These are phyloP conservation scores for Fragaria iinumae DNA, from an alignment of 306 rosid genomes.

Conservation along the genomic window DNA sequence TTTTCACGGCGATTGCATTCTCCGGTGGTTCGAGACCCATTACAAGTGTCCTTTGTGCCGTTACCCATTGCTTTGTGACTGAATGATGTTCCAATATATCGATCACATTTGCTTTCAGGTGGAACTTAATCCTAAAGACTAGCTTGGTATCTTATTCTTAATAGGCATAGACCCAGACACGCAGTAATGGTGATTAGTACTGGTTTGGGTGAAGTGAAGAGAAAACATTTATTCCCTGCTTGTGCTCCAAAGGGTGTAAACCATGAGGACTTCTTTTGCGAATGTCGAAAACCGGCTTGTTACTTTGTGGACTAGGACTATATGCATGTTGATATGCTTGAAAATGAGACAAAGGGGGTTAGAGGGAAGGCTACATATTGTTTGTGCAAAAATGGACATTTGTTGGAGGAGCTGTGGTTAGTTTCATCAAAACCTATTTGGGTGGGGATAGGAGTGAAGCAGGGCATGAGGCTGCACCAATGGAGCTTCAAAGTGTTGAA, in stretches of 20 bases:
- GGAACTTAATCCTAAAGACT: too few species aligned
- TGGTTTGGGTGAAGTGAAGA: conserved; percentile 57
- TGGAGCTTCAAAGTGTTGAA: conserved; percentile 44
- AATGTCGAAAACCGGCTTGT: conserved; percentile 59
- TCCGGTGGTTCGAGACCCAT: too few species aligned
- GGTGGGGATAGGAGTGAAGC: conserved; percentile 39
- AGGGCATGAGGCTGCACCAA: conserved; percentile 35
- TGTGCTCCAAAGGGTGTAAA: conserved; percentile 82
- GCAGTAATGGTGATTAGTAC: conserved; percentile 61
- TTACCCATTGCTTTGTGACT: too few species aligned
- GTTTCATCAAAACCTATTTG: conserved; percentile 66
- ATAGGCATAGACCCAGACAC: too few species aligned
- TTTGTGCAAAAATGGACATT: conserved; percentile 76
- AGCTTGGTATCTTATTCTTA: too few species aligned
- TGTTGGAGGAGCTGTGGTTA: conserved; percentile 73
- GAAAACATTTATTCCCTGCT: conserved; percentile 60
- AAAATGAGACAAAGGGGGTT: conserved; percentile 72
- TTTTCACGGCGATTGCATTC: too few species aligned
- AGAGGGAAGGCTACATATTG: conserved; percentile 53
- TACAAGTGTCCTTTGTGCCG: too few species aligned
- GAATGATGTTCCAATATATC: too few species aligned
- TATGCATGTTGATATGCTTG: conserved; percentile 77
- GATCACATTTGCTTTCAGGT: too few species aligned
- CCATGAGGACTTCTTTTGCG: conserved; percentile 66
- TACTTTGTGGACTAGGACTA: conserved; percentile 65